A percentile compares a stretch with the other conserved stretches of the same genome.
These are phyloP conservation scores for Fusarium torreyae DNA, from an alignment of 2,329 filamentous ascomycete species.

Conservation along the genomic window DNA sequence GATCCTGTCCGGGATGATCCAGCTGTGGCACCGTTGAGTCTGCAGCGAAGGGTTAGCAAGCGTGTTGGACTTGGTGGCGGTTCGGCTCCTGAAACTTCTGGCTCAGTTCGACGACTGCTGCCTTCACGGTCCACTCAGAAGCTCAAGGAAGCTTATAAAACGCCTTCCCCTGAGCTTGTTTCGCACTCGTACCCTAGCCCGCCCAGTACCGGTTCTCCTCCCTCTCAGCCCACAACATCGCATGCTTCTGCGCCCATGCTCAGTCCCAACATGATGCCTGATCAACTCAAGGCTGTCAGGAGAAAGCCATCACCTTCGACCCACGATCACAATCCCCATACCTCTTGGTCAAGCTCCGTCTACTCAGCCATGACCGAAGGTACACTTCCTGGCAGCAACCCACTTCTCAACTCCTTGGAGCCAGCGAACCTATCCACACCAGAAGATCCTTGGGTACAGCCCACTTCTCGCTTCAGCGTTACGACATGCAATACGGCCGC, in stretches of 20 bases:
- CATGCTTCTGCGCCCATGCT: slow-evolving; percentile 42
- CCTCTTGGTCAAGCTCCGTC: slow-evolving; percentile 56
- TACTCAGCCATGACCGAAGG: slow-evolving; percentile 53
- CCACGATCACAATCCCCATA: slow-evolving; percentile 48
- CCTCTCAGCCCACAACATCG: slow-evolving; percentile 31
- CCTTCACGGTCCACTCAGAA: slow-evolving; percentile 55
- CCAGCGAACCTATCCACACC: slow-evolving; percentile 39
- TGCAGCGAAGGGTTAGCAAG: slow-evolving; percentile 68
- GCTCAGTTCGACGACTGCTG: slow-evolving; percentile 55
- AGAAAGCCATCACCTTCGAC: slow-evolving; percentile 61
- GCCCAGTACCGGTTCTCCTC: slow-evolving; percentile 51
- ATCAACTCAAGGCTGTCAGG: slow-evolving; percentile 59
- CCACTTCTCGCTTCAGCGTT: slow-evolving; percentile 74
- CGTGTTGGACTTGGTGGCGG: slow-evolving; percentile 50
- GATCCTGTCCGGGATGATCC: slow-evolving; percentile 75
- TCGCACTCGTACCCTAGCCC: slow-evolving; percentile 55
- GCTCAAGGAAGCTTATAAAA: slow-evolving; percentile 49
- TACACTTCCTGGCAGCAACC: slow-evolving; percentile 29
- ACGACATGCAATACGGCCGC: slow-evolving; percentile 72
- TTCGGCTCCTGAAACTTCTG: slow-evolving; percentile 57
- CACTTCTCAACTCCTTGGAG: slow-evolving; percentile 27
- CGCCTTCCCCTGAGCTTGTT: slow-evolving; percentile 43
- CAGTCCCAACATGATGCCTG: slow-evolving; percentile 43
- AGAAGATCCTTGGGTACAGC: slow-evolving; percentile 63
- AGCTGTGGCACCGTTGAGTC: slow-evolving; percentile 68